Evolutionary conservation across 768 basidiomycete species (phyloP).

Genomic region (Russula vinacea): DNA sequence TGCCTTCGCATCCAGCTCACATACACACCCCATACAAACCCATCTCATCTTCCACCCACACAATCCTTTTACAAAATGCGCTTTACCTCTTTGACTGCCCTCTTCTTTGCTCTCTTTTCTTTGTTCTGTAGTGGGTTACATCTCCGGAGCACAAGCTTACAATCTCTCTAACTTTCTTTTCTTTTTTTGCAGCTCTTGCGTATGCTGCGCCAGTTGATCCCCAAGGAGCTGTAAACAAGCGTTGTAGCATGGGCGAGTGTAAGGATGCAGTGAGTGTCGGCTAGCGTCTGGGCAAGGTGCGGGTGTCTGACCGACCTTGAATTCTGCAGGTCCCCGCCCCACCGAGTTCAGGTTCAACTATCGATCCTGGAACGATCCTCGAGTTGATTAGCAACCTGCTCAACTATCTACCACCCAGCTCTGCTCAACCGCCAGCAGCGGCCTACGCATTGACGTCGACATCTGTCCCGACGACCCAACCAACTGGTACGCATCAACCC

Average conservation of each 20-base stretch:
- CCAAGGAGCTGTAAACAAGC: background rate
- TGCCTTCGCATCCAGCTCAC: too few species aligned
- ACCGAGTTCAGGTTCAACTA: too few species aligned
- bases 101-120: background rate
- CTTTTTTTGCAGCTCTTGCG: background rate
- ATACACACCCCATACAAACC: too few species aligned
- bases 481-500: background rate
- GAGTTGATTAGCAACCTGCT: too few species aligned
- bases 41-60: background rate
- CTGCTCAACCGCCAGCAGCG: too few species aligned
- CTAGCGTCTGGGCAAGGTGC: background rate
- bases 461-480: background rate
- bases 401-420: too few species aligned
- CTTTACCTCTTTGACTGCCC: background rate
- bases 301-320: background rate
- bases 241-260: background rate
- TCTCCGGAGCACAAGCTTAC: background rate
- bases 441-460: background rate
- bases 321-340: background rate
- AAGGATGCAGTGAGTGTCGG: background rate
- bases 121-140: background rate
- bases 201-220: constrained; percentile 2
- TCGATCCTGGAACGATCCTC: background rate
- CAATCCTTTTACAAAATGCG: constrained; percentile 6
- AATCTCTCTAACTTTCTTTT: background rate